Conservation (phyloP, 805 yeast genomes). For the Dipodascus geniculatus region DNA sequence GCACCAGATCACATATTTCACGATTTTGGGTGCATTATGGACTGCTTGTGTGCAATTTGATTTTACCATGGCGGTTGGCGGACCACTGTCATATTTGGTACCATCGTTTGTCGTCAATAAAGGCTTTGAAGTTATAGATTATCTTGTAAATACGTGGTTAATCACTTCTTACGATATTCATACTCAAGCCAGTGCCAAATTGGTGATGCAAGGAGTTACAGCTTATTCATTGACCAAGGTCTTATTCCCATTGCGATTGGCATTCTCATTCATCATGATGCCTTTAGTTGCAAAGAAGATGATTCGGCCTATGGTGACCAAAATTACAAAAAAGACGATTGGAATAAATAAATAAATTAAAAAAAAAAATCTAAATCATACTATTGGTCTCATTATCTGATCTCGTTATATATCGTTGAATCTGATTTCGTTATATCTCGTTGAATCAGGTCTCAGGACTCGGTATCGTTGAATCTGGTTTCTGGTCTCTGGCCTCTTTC, state of each 20-base stretch:
- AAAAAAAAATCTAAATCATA: not conserved
- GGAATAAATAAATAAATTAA: not conserved
- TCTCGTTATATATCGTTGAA: too few relatives aligned
- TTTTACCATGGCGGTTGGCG: not conserved
- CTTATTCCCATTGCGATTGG: not conserved
- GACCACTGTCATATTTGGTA: not conserved
- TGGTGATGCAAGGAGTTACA: not conserved
- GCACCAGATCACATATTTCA: not conserved
- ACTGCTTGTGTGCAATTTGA: not conserved
- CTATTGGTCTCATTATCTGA: not conserved
- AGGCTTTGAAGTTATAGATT: not conserved
- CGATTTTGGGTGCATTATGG: conserved; percentile 1
- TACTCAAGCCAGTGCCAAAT: not conserved
- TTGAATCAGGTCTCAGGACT: too few relatives aligned
- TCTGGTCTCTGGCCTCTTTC: too few relatives aligned
- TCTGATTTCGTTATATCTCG: too few relatives aligned
- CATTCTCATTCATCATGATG: not conserved
- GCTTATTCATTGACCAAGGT: not conserved
- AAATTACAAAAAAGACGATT: not conserved
- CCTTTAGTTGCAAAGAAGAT: not conserved
- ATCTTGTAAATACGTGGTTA: not conserved
- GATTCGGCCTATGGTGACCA: not conserved
- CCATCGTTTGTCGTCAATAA: not conserved
- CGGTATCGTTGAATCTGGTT: too few relatives aligned
- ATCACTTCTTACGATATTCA: not conserved